A percentile compares a stretch with the other conserved stretches of the same genome.
Evolutionary conservation across 331 rosid genomes (phyloP).

Genomic region (Rosa hybrid): DNA sequence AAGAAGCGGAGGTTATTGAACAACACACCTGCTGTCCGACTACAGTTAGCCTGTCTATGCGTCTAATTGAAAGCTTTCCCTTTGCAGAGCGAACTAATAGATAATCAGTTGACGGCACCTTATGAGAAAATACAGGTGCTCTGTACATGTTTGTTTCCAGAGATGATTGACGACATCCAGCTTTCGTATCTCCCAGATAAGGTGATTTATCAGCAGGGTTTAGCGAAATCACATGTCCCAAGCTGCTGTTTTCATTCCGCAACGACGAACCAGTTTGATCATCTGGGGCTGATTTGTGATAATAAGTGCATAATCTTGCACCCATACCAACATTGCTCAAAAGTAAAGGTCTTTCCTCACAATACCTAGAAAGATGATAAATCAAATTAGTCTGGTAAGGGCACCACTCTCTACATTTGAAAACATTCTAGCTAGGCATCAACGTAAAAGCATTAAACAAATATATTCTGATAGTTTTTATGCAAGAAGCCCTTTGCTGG

Average conservation of each 20-base stretch:
- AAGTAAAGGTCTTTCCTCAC: conserved; percentile 98
- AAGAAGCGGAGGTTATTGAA: conserved; percentile 8
- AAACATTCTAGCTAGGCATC: not conserved
- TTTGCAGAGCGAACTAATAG: conserved; percentile 90
- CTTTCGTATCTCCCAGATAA: conserved; percentile 87
- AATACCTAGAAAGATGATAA: conserved; percentile 60
- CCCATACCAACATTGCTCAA: conserved; percentile 95
- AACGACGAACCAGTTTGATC: conserved; percentile 74
- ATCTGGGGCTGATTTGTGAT: conserved; percentile 85
- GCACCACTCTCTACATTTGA: conserved; percentile 11
- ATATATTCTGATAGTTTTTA: not conserved
- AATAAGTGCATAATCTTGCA: conserved; percentile 90
- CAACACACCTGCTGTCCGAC: conserved; percentile 93
- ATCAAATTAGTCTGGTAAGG: not conserved
- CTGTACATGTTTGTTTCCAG: conserved; percentile 97
- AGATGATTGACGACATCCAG: conserved; percentile 81
- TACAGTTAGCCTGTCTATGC: conserved; percentile 79
- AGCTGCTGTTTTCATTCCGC: conserved; percentile 64
- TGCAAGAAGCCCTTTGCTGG: not conserved
- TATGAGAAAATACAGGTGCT: conserved; percentile 88
- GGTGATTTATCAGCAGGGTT: conserved; percentile 98
- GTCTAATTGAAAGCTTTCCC: conserved; percentile 88
- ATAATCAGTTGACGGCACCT: conserved; percentile 85
- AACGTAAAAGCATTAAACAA: conserved; percentile 19
- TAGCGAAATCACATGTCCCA: conserved; percentile 80